Evolutionary conservation across 192 early-diverging fungal genomes (phyloP).

Genomic region (Anaeromyces robustus): DNA sequence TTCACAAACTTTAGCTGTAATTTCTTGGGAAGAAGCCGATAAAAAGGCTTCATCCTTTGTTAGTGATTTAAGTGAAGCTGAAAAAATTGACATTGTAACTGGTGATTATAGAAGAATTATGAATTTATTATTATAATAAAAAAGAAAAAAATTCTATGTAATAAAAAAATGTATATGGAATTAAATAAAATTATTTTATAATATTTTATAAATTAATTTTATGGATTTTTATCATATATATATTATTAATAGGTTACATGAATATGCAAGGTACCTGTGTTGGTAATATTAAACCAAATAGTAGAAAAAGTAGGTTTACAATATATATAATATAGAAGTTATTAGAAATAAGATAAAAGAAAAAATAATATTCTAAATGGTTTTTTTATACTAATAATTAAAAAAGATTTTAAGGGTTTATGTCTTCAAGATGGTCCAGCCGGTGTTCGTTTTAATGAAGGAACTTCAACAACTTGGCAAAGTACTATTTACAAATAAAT

Average conservation of each 20-base stretch:
- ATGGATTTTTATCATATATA: no score
- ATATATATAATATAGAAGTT: no score
- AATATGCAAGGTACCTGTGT: not conserved
- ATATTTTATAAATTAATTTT: no score
- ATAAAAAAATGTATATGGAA: no score
- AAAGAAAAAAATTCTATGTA: no score
- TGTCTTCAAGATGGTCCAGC: not conserved
- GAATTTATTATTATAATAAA: no score
- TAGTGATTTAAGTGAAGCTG: not conserved
- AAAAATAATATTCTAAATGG: no score
- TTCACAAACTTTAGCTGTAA: not conserved
- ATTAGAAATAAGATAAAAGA: no score
- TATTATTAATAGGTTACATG: not conserved
- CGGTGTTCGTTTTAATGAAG: not conserved
- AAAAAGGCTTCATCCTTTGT: not conserved
- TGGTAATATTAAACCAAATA: not conserved
- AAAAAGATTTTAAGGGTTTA: not conserved
- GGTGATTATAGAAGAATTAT: not conserved
- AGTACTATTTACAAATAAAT: not conserved
- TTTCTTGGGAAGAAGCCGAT: not conserved
- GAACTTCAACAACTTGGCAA: not conserved
- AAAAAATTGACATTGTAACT: not conserved
- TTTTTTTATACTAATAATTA: not conserved
- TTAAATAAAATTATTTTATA: no score
- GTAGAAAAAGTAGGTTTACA: not conserved